Evolutionary conservation across 2,329 filamentous ascomycete species (phyloP), one percentile per base, ranked within the genome.

Genomic region (Sporothrix humicola): DNA sequence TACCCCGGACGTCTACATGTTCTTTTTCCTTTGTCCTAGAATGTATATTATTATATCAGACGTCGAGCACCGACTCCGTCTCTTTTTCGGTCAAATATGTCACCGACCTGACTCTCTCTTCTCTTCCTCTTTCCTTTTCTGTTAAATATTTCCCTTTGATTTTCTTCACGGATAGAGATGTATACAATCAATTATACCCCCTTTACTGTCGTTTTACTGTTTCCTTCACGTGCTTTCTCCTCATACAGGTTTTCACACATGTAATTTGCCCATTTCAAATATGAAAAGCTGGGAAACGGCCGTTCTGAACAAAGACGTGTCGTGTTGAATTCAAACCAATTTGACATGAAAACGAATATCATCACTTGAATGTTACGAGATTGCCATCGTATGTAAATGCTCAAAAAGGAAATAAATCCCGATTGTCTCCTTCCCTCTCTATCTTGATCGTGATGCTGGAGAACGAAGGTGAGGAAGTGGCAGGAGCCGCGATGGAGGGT

Each of bases 111-210:
- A 69, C 52, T 58, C 68, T 58, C 48, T 58, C 37, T 46, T 58
- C 46, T 59, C 48, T 56, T 23, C 44, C 65, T 17, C 44, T 15
- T 44, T 56, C 65, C 23, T 23, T 15, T 6, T 69, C 65, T 69
- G 46, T 54, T 50, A 48, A 48, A 48, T 66, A 48, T 26, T 66
- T 66, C 42, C 42, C 20, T 26, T 44, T 12, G 17, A 9, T 23
- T 65, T 26, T 23, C 42, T 48, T 42, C 61, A 48, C n/a, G 61
- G 61, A 68, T 52, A 68, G 48, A 52, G 65, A 69, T 54, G 48
- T 69, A 69, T 42, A 56, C 66, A 56, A 56, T 56, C 66, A n/a
- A 69, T 56, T 69, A 54, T 69, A 69, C 66, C 48, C 66, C 48
- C 31, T 15, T 54, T 31, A 26, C 44, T 23, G 2, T 42, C 15